A percentile compares a stretch with the other conserved stretches of the same genome.
Evolutionary conservation across 2,329 filamentous ascomycete species (phyloP).

Genomic region (Leptographium wingfieldii): DNA sequence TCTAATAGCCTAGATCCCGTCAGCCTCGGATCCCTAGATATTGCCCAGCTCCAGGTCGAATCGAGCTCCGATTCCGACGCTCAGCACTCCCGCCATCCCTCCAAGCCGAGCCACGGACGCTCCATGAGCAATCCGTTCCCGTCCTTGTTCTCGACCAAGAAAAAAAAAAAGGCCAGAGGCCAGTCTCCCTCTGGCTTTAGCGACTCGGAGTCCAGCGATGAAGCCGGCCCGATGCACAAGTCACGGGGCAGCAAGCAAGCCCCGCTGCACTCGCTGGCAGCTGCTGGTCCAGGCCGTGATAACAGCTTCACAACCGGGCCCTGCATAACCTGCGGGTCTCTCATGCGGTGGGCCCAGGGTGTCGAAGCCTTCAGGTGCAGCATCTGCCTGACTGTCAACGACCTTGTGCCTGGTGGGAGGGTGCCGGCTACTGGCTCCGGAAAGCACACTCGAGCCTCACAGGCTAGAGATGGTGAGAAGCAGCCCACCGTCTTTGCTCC

Average conservation of each 20-base stretch:
- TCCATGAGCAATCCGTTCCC: slow-evolving; percentile 75
- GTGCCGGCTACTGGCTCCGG: background rate
- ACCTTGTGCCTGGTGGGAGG: slow-evolving; percentile 40
- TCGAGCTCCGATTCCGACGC: slow-evolving; percentile 29
- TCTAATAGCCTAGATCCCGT: background rate
- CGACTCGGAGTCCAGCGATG: slow-evolving; percentile 27
- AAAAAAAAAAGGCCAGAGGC: slow-evolving; percentile 36
- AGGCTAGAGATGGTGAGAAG: background rate
- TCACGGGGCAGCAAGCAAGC: background rate
- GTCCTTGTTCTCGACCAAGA: slow-evolving; percentile 50
- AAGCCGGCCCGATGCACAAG: slow-evolving; percentile 19
- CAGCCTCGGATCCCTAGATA: slow-evolving; percentile 11
- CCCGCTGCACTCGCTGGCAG: slow-evolving; percentile 18
- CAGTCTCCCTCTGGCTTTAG: slow-evolving; percentile 18
- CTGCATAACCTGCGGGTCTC: slow-evolving; percentile 77
- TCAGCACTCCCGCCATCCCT: slow-evolving; percentile 15
- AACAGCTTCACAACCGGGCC: slow-evolving; percentile 52
- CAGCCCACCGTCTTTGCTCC: background rate
- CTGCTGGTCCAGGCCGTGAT: slow-evolving; percentile 24
- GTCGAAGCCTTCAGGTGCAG: slow-evolving; percentile 69
- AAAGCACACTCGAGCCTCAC: background rate
- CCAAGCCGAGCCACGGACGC: slow-evolving; percentile 35
- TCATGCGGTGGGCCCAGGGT: slow-evolving; percentile 65
- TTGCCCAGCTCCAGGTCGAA: slow-evolving; percentile 12
- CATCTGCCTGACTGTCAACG: slow-evolving; percentile 75